Percentiles rank a stretch among this genome's conserved stretches.
These are phyloP conservation scores for Chlamydomonas sp. DNA, from an alignment of 139 green algal species.

Conservation along the genomic window DNA sequence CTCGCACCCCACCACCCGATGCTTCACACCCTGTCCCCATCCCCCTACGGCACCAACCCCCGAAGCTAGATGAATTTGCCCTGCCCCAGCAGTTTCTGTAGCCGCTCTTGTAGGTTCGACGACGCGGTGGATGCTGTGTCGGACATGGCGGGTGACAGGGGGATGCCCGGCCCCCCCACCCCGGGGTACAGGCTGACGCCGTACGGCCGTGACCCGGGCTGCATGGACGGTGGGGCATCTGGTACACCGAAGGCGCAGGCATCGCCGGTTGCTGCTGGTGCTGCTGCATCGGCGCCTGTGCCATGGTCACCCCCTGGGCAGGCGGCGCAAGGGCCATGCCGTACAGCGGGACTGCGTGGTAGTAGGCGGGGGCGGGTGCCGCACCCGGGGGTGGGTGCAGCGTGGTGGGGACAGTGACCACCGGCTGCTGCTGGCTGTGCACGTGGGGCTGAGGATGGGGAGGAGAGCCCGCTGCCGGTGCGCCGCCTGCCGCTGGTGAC, in stretches of 20 bases:
- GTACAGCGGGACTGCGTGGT: too few relatives aligned
- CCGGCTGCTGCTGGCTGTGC: too few relatives aligned
- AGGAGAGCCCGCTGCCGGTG: background rate
- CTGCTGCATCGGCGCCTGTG: too few relatives aligned
- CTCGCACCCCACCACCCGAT: too few relatives aligned
- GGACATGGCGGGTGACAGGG: conserved; percentile 1
- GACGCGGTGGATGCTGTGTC: conserved; percentile 2
- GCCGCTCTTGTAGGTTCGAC: conserved; percentile 24
- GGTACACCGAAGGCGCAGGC: background rate
- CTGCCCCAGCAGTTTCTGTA: conserved; percentile 21
- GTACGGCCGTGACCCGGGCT: background rate
- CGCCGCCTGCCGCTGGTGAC: background rate
- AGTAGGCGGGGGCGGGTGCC: too few relatives aligned
- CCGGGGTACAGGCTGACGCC: background rate
- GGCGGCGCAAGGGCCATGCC: too few relatives aligned
- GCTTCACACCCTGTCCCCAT: too few relatives aligned
- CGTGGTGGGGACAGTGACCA: too few relatives aligned
- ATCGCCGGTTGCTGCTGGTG: background rate
- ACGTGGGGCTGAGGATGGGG: too few relatives aligned
- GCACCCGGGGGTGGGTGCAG: too few relatives aligned
- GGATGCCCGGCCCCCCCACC: background rate
- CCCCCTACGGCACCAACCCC: too few relatives aligned
- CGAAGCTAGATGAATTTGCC: conserved; percentile 7
- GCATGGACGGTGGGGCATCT: background rate
- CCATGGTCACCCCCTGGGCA: too few relatives aligned